These are phyloP conservation scores for Hansenula lynferdii DNA, from an alignment of 1,139 yeast species.

Conservation along the genomic window DNA sequence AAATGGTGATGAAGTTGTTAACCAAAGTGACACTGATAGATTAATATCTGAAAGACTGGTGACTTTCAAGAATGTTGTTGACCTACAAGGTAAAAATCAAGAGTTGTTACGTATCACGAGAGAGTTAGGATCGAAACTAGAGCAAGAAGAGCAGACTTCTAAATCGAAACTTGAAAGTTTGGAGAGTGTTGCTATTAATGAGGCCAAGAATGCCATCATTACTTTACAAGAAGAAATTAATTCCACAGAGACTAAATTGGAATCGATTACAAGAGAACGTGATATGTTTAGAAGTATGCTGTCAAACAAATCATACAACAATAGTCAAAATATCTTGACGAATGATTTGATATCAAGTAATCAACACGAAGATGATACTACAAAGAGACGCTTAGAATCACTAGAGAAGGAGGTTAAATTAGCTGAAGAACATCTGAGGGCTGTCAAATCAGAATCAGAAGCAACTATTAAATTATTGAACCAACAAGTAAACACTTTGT, in stretches of 20 bases:
- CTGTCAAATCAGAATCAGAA: slow-evolving; percentile 36
- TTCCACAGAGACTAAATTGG: slow-evolving; percentile 43
- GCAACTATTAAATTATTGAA: slow-evolving; percentile 36
- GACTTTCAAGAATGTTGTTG: slow-evolving; percentile 60
- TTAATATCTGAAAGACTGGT: slow-evolving; percentile 72
- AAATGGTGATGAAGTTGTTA: slow-evolving; percentile 24
- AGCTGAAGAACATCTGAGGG: slow-evolving; percentile 30
- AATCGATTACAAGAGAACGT: slow-evolving; percentile 55
- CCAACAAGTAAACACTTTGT: slow-evolving; percentile 31
- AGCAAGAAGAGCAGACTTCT: slow-evolving; percentile 40
- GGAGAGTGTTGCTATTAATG: slow-evolving; percentile 60
- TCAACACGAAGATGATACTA: slow-evolving; percentile 28
- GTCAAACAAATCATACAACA: slow-evolving; percentile 18
- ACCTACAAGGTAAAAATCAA: slow-evolving; percentile 69
- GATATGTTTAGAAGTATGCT: slow-evolving; percentile 55
- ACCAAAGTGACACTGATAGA: slow-evolving; percentile 62
- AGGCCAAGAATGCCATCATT: slow-evolving; percentile 73
- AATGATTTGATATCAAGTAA: slow-evolving; percentile 17
- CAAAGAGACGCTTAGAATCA: slow-evolving; percentile 27
- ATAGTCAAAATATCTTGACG: slow-evolving; percentile 9
- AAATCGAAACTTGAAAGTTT: slow-evolving; percentile 39
- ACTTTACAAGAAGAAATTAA: slow-evolving; percentile 61
- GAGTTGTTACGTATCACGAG: slow-evolving; percentile 65
- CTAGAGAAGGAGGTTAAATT: slow-evolving; percentile 26
- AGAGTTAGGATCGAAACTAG: slow-evolving; percentile 65